Conservation (phyloP, 2,329 filamentous ascomycete species). For the Exutisphaerella laricina region DNA sequence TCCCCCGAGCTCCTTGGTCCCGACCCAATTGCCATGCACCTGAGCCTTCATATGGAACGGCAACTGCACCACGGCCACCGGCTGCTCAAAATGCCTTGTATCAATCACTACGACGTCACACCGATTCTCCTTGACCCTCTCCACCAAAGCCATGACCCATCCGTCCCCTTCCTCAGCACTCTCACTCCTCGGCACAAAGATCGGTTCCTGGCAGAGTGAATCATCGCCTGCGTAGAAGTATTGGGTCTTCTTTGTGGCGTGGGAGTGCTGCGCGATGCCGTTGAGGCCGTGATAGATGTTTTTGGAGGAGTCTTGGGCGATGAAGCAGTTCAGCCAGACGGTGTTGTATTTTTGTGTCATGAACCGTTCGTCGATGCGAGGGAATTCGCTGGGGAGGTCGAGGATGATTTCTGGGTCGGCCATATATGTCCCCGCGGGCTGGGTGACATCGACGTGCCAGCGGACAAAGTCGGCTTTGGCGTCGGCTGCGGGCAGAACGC, state of each 20-base stretch:
- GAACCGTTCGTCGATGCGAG: conserved; percentile 43
- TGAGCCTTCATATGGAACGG: conserved; percentile 31
- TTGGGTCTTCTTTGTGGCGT: conserved; percentile 27
- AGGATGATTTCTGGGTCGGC: conserved; percentile 31
- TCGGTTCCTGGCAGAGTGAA: conserved; percentile 49
- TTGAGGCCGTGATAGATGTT: conserved; percentile 29
- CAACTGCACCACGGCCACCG: conserved; percentile 39
- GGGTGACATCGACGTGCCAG: conserved; percentile 38
- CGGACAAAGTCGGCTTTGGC: conserved; percentile 41
- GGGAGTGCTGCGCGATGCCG: conserved; percentile 16
- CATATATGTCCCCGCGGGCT: conserved; percentile 24
- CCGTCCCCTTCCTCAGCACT: conserved; percentile 46
- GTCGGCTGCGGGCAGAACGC: conserved; percentile 28
- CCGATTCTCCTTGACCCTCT: conserved; percentile 22
- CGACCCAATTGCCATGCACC: conserved; percentile 18
- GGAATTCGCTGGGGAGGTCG: conserved; percentile 41
- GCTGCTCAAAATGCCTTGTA: conserved; percentile 36
- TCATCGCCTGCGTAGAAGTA: conserved; percentile 35
- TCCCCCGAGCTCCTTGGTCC: conserved; percentile 16
- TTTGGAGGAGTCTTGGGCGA: conserved; percentile 30
- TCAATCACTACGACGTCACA: conserved; percentile 40
- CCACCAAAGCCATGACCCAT: conserved; percentile 45
- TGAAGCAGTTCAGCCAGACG: conserved; percentile 39
- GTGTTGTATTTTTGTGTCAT: conserved; percentile 37
- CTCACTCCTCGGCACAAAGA: conserved; percentile 45